These are phyloP conservation scores for Cornus kousa DNA, from an alignment of 148 eudicot species.

Conservation along the genomic window DNA sequence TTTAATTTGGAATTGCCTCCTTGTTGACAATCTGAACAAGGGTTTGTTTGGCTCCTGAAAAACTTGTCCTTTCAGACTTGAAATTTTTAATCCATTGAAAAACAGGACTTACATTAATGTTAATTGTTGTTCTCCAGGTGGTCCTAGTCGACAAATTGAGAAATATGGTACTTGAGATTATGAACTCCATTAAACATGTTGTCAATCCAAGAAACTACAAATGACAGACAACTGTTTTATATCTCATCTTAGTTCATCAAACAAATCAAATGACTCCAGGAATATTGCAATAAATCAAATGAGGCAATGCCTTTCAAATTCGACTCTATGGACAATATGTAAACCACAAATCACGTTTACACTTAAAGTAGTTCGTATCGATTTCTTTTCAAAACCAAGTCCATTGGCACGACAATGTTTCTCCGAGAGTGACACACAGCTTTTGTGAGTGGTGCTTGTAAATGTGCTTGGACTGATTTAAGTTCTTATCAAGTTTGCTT, in stretches of 20 bases:
- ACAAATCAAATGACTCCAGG: neutral
- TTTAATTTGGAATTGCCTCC: neutral
- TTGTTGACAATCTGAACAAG: neutral
- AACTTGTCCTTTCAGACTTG: too few relatives aligned
- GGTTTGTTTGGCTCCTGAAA: neutral
- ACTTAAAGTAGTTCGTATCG: neutral
- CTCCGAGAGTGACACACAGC: neutral
- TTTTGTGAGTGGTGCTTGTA: neutral
- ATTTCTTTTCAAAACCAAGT: neutral
- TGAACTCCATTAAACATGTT: neutral
- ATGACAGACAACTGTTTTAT: neutral
- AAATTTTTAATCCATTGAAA: neutral
- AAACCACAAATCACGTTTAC: neutral
- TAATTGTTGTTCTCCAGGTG: neutral
- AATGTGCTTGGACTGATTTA: neutral
- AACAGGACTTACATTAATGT: neutral
- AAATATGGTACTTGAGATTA: too few relatives aligned
- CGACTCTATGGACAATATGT: neutral
- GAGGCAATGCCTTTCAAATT: neutral
- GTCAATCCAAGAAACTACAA: neutral
- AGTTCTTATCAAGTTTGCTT: neutral
- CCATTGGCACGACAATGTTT: neutral
- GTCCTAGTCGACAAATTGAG: neutral
- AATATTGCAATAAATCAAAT: neutral
- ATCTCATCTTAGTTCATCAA: neutral